Base-by-base conservation (phyloP, 495 filamentous ascomycete genomes). In the Lasiosphaeris hirsuta region DNA sequence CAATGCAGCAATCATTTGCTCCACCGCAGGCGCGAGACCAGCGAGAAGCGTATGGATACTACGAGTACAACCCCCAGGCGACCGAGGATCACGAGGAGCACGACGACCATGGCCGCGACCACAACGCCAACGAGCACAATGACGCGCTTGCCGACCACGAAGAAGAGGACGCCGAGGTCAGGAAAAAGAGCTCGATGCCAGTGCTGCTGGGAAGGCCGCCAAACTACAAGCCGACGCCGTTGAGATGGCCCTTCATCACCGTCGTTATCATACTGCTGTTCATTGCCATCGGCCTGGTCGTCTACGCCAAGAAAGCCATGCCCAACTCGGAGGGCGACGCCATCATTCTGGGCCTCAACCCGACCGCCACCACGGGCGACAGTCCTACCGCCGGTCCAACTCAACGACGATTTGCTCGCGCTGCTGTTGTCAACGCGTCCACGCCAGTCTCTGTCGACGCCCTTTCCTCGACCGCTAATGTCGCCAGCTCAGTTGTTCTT, bases 231-330 rank as follows among this genome's bases (percentile, higher is more conserved):
- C 69, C 69, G 9, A 66, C 57, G 43, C 52, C 67, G 18, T 44
- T 73, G 30, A 52, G 53, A 59, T 70, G 67, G 69, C 69, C 69
- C 4, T 73, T 73, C 40, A 65, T 73, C 55, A 14, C 41, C 4
- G 38, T 18, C 41, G 49, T 69, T 42, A 63, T 67, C 13, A 33
- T 61, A 7, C 15, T 70, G 34, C 47, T 72, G 44, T 54, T 59
- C 11, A 51, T 63, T 18, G 62, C 63, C 52, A 72, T 72, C 48
- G 59, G 37, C 11, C 34, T 70, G 47, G 48, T 70, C 38, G 54
- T 61, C 47, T 64, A 66, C 35, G 67, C 65, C 33, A 55, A 69
- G 39, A 64, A 55, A 41, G 47, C 53, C 19, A 63, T 72, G 69
- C 69, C 69, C 18, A 42, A 66, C 56, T 69, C 65, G 17, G 67